Conservation (phyloP, 2,329 filamentous ascomycete species). For the Diaporthe capsici region DNA sequence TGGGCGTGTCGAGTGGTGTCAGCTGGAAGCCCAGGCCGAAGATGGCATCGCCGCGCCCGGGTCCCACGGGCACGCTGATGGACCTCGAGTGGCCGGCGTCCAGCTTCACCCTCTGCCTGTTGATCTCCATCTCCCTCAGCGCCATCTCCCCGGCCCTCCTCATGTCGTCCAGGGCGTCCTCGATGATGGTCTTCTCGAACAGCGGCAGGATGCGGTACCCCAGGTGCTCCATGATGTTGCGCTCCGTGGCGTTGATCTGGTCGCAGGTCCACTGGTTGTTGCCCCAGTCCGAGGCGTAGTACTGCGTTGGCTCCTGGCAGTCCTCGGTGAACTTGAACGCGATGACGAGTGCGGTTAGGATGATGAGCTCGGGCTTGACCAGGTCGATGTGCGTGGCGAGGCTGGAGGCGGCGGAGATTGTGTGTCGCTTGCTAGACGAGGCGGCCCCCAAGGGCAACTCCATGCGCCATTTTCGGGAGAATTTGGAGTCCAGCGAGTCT, state of each 20-base stretch:
- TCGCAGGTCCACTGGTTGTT: slow-evolving; percentile 69
- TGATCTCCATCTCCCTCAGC: slow-evolving; percentile 37
- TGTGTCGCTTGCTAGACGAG: slow-evolving; percentile 60
- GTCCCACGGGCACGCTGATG: slow-evolving; percentile 49
- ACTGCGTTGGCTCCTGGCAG: slow-evolving; percentile 64
- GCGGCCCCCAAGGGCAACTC: slow-evolving; percentile 64
- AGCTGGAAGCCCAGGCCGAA: slow-evolving; percentile 56
- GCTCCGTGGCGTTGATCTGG: slow-evolving; percentile 75
- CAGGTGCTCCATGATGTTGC: slow-evolving; percentile 74
- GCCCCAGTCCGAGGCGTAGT: slow-evolving; percentile 69
- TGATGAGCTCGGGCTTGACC: slow-evolving; percentile 73
- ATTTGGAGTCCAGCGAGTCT: slow-evolving; percentile 74
- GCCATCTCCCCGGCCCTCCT: slow-evolving; percentile 64
- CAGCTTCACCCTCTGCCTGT: slow-evolving; percentile 14
- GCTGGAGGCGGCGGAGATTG: slow-evolving; percentile 57
- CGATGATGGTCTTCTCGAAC: slow-evolving; percentile 68
- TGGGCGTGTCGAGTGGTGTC: slow-evolving; percentile 59
- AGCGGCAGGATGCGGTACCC: slow-evolving; percentile 74
- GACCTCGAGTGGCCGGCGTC: slow-evolving; percentile 51
- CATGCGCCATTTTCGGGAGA: slow-evolving; percentile 73
- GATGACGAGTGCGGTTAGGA: slow-evolving; percentile 73
- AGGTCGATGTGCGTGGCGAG: slow-evolving; percentile 68
- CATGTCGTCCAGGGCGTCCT: slow-evolving; percentile 75
- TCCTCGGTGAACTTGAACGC: slow-evolving; percentile 78
- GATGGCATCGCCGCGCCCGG: slow-evolving; percentile 52